Conservation (phyloP, 192 early-diverging fungal species). For the Podila epigama region DNA sequence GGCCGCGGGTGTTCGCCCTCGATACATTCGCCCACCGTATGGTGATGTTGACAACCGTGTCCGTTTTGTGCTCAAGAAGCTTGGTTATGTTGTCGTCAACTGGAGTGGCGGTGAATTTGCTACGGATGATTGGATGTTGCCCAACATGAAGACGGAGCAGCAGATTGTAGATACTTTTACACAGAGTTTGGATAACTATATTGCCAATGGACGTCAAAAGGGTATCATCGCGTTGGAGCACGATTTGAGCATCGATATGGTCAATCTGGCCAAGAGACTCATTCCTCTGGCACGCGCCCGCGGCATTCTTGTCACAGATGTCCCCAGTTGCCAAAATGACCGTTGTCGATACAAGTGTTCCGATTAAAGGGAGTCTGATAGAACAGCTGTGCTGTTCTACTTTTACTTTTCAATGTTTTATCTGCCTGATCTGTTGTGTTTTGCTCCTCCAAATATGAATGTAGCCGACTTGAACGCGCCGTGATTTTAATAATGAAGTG, state of each 20-base stretch:
- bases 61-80: slow-evolving; percentile 60
- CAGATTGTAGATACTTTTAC: neutral
- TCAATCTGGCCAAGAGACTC: neutral
- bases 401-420: too few relatives aligned
- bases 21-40: slow-evolving; percentile 61
- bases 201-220: neutral
- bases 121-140: neutral
- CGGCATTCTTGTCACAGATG: neutral
- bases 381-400: too few relatives aligned
- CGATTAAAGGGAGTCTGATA: too few relatives aligned
- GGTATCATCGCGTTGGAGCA: neutral
- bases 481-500: too few relatives aligned
- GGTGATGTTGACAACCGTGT: slow-evolving; percentile 75
- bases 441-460: too few relatives aligned
- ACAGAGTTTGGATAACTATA: neutral
- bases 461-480: too few relatives aligned
- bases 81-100: slow-evolving; percentile 46
- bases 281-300: neutral
- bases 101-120: slow-evolving; percentile 8
- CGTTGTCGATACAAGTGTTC: neutral
- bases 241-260: neutral
- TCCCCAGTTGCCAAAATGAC: neutral
- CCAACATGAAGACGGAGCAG: neutral
- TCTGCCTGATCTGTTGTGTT: too few relatives aligned
- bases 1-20: slow-evolving; percentile 54